Evolutionary conservation across 169 alveolate species (phyloP), one percentile per base, ranked within the genome.

Genomic region (Cryptosporidium sp.): DNA sequence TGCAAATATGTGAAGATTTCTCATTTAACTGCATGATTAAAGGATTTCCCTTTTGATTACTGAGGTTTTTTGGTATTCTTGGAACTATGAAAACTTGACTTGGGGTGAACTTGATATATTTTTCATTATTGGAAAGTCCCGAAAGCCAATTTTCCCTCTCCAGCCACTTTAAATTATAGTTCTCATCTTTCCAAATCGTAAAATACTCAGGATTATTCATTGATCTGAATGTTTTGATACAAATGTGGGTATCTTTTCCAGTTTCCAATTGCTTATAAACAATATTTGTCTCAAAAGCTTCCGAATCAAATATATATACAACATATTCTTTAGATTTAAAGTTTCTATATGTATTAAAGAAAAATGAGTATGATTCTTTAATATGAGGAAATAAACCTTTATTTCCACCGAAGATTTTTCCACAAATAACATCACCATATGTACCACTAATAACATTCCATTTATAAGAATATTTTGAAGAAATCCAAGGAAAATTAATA

Each of bases 351-450:
- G 70, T 62, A 39, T 52, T 60, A 48, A 62, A 60, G 69, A 42
- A 58, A 9, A 61, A 33, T 21, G 56, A 42, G 23, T 12, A 42
- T 5, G 48, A 61, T 21, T 44, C 35, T 37, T 42, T 18, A 23
- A 21, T 37, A 16, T 62, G 42, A 65, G 75, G 35, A 80, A 60
- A 7, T 10, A 61, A 23, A 14, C 29, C 42, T n/a, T 80, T 60
- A 48, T 37, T 14, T 45, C 75, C 75, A 44, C 75, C 75, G 39
- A 31, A 21, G n/a, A 80, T 9, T 33, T 62, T 48, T 23, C 89
- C 89, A 42, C 89, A 80, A 18, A 80, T 29, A 29, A 80, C 89
- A 65, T 45, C 51, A 12, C 89, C 89, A 42, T 61, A 80, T 31
- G 89, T 6, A 6, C 89, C 89, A 23, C 69, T 48, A 29, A 39